Base-by-base conservation (phyloP, 176 grass and related monocot species). In the Cocos nucifera region DNA sequence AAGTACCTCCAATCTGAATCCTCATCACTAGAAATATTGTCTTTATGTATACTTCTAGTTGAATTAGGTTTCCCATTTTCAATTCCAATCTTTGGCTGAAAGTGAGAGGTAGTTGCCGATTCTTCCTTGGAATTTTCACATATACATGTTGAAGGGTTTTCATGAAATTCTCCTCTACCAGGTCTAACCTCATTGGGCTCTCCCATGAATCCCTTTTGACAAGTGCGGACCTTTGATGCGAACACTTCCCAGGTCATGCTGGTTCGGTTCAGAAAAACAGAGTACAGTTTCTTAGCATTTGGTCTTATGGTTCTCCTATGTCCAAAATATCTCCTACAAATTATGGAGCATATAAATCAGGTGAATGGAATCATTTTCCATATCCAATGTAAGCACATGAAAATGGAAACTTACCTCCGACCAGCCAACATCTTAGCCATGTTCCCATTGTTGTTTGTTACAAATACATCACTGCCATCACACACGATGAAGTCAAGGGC, bases 371-470 rank as follows among this genome's bases (percentile, higher is more conserved):
- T 10, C 9, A 1, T 39, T 39, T 10, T 39, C 8, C 9, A 10
- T 12, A 10, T 39, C 35, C 35, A 39, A 2, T 39, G 7, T 12
- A 12, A 25, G 2, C 5, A 39, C 8, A 56, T 15, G 48, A 49
- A 49, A 22, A 18, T 32, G 56, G 26, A 15, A 23, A 62, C 4
- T 23, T 88, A 92, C 94, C 94, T 98, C 78, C 81, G 71, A 55
- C 94, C 94, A 28, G 94, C 94, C 73, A 98, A 74, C 67, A 98
- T 98, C 69, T 74, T 85, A 14, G 94, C 94, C 94, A 98, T 98
- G 67, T 98, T 98, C 62, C 94, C 94, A 50, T 98, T 98, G 78
- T 98, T 98, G 72, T 98, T 98, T 32, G 87, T 83, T 39, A 98
- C 79, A 4, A 98, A 98, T 17, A 89, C 84, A 66, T 92, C 54